Evolutionary conservation across 495 filamentous ascomycete species (phyloP).

Genomic region (Neurospora tetraspora): DNA sequence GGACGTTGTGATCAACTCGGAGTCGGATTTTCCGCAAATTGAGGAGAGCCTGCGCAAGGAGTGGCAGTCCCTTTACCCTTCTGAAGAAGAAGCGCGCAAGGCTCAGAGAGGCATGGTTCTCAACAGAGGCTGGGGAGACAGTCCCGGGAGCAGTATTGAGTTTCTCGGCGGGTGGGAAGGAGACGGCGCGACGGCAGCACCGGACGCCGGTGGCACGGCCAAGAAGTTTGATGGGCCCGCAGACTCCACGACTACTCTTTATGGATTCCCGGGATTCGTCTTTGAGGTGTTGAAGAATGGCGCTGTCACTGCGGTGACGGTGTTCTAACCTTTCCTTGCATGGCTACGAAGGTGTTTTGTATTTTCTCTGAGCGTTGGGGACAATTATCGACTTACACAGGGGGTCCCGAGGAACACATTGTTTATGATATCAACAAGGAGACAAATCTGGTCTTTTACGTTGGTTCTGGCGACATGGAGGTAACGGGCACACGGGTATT

Average conservation of each 20-base stretch:
- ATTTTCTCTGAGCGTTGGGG: background rate
- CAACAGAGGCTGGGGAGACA: constrained; percentile 84
- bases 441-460: background rate
- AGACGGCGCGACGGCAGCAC: constrained; percentile 33
- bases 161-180: constrained; percentile 87
- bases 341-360: background rate
- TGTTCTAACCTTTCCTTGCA: constrained; percentile 33
- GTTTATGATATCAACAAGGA: background rate
- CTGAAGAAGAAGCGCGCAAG: constrained; percentile 48
- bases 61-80: constrained; percentile 59
- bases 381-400: background rate
- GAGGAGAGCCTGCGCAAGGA: constrained; percentile 56
- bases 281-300: constrained; percentile 96
- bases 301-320: constrained; percentile 78
- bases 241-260: constrained; percentile 76
- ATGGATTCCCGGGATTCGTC: constrained; percentile 84
- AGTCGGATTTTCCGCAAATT: constrained; percentile 63
- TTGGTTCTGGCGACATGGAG: background rate
- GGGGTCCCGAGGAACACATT: background rate
- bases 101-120: constrained; percentile 75
- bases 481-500: background rate
- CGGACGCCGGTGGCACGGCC: constrained; percentile 15
- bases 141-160: constrained; percentile 82
- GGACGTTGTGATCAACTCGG: constrained; percentile 48
- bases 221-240: constrained; percentile 36